phyloP scores from a whole-genome alignment of 23 red algal species.

The Gracilariopsis chorda region DNA sequence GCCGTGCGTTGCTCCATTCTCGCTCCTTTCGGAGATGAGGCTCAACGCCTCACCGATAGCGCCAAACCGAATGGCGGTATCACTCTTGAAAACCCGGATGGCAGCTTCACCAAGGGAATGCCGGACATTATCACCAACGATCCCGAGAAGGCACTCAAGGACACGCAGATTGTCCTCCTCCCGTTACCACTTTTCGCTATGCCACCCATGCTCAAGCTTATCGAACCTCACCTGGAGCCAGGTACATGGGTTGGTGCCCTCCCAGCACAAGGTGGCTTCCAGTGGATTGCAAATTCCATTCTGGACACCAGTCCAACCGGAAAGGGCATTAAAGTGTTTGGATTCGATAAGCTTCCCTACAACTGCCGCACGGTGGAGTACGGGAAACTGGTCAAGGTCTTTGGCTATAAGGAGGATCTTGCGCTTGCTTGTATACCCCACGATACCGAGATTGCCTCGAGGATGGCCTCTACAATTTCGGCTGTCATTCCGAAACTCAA shows the following conservation, averaged over 20 bases:
- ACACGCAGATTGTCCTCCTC: slow-evolving; percentile 26
- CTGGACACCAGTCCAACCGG: background rate
- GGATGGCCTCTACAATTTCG: slow-evolving; percentile 1
- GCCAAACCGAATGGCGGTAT: background rate
- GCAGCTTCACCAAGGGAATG: slow-evolving; percentile 12
- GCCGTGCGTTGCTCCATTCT: background rate
- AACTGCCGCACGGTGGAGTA: slow-evolving; percentile 42
- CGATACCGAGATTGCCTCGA: background rate
- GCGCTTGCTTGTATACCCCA: background rate
- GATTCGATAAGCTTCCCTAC: slow-evolving; percentile 50
- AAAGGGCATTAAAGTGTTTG: slow-evolving; percentile 12
- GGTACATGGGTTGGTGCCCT: slow-evolving; percentile 5
- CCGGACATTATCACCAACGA: slow-evolving; percentile 28
- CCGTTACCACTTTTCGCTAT: slow-evolving; percentile 49
- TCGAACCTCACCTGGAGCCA: background rate
- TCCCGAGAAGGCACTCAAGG: background rate
- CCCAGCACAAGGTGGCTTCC: slow-evolving; percentile 53
- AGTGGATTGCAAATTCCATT: slow-evolving; percentile 30
- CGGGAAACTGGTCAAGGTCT: slow-evolving; percentile 43
- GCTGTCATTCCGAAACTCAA: slow-evolving; percentile 17
- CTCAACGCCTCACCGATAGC: background rate
- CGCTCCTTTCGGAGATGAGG: slow-evolving; percentile 5
- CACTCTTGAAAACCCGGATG: slow-evolving; percentile 58
- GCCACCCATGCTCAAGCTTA: background rate
- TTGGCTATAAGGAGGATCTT: slow-evolving; percentile 49